A percentile compares a stretch with the other conserved stretches of the same genome.
These are phyloP conservation scores for Dictyostelium intermedium DNA, from an alignment of 78 protist genomes.

Conservation along the genomic window DNA sequence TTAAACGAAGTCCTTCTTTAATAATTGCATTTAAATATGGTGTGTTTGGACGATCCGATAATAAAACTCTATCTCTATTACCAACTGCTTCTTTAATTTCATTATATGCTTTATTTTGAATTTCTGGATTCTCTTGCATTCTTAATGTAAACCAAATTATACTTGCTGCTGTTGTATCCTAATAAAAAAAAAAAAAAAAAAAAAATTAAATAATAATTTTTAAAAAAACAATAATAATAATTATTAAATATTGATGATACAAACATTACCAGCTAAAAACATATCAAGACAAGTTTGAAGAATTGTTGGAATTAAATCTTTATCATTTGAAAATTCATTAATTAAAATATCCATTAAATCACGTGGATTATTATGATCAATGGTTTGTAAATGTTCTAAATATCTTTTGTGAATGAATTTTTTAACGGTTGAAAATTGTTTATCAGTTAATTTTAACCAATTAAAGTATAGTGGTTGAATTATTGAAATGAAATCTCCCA, in stretches of 20 bases:
- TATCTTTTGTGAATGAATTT: not conserved
- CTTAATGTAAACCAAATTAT: not conserved
- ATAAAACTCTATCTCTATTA: not conserved
- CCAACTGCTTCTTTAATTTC: not conserved
- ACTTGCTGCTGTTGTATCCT: conserved; percentile 3
- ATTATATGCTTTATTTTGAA: conserved; percentile 27
- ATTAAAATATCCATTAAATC: conserved; percentile 12
- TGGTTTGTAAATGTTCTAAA: not conserved
- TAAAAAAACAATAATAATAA: not conserved
- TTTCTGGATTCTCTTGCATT: conserved; percentile 14
- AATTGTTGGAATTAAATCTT: not conserved
- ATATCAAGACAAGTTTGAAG: not conserved
- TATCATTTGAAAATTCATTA: not conserved
- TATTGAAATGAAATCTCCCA: not conserved
- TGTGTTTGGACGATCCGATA: not conserved
- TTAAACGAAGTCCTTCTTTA: conserved; percentile 28
- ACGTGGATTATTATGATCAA: not conserved
- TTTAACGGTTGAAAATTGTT: not conserved
- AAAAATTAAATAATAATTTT: not conserved
- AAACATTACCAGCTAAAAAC: conserved; percentile 18
- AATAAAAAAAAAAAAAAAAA: not conserved
- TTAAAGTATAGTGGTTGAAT: not conserved
- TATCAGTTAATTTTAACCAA: not conserved
- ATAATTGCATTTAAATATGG: conserved; percentile 31
- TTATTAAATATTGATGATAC: not conserved